phyloP scores from a whole-genome alignment of 306 rosid species.

The Trifolium dubium region DNA sequence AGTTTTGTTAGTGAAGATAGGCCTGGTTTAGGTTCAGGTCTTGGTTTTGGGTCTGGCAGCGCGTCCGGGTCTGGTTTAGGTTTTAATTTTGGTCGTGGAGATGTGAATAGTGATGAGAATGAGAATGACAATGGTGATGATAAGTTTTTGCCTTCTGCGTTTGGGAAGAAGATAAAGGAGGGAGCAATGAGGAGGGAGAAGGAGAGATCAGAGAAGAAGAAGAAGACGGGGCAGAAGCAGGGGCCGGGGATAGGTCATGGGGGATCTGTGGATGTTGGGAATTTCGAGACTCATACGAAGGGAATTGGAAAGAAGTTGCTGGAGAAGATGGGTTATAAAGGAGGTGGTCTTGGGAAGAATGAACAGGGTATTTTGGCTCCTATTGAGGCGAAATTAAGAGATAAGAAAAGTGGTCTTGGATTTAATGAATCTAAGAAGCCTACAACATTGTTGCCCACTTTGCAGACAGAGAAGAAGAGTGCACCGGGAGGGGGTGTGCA shows the following conservation, averaged over 20 bases:
- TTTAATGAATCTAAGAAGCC: constrained; percentile 71
- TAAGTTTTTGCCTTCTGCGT: constrained; percentile 69
- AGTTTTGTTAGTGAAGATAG: constrained; percentile 46
- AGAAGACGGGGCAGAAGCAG: constrained; percentile 39
- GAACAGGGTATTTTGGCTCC: constrained; percentile 86
- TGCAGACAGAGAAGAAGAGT: constrained; percentile 54
- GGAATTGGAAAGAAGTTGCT: constrained; percentile 85
- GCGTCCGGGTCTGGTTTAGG: constrained; percentile 61
- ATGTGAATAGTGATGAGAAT: constrained; percentile 41
- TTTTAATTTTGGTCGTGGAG: constrained; percentile 39
- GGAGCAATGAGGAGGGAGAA: constrained; percentile 77
- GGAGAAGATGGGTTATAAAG: constrained; percentile 92
- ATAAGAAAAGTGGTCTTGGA: constrained; percentile 82
- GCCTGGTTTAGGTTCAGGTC: constrained; percentile 51
- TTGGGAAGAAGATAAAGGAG: constrained; percentile 85
- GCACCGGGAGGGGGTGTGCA: constrained; percentile 42
- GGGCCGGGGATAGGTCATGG: constrained; percentile 36
- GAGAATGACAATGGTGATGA: constrained; percentile 45
- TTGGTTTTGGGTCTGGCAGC: constrained; percentile 59
- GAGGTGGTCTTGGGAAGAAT: constrained; percentile 95
- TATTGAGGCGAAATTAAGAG: constrained; percentile 79
- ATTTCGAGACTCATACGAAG: constrained; percentile 80
- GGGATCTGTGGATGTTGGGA: constrained; percentile 54
- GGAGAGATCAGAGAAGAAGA: constrained; percentile 62
- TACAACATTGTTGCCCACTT: constrained; percentile 37